phyloP scores from a whole-genome alignment of 2,329 filamentous ascomycete species.

The Albifimbria verrucaria region DNA sequence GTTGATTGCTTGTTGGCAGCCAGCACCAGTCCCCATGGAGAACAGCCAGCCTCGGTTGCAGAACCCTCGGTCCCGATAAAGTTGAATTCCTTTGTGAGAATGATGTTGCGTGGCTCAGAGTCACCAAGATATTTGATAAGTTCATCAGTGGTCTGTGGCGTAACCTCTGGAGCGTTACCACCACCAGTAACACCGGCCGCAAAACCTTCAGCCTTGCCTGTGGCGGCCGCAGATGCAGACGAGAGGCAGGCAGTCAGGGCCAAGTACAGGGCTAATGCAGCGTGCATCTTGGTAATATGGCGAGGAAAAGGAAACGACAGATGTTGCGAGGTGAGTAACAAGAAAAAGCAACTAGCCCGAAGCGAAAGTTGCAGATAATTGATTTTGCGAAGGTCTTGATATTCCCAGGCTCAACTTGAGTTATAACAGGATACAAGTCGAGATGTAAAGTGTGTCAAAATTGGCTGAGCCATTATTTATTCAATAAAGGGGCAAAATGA shows the following conservation, averaged over 20 bases:
- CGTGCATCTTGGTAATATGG: neutral
- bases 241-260: neutral
- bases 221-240: neutral
- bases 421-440: no score
- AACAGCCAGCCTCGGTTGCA: slow-evolving; percentile 12
- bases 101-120: slow-evolving; percentile 25
- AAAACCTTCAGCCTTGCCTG: slow-evolving; percentile 12
- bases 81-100: slow-evolving; percentile 25
- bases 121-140: slow-evolving; percentile 8
- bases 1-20: slow-evolving; percentile 14
- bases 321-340: no score
- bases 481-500: no score
- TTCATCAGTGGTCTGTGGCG: slow-evolving; percentile 40
- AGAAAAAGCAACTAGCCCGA: no score
- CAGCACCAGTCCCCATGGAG: slow-evolving; percentile 11
- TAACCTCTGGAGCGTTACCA: slow-evolving; percentile 37
- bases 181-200: slow-evolving; percentile 42
- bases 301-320: no score
- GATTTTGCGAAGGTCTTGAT: no score
- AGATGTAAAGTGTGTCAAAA: no score
- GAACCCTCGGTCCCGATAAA: slow-evolving; percentile 15
- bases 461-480: no score
- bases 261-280: neutral
- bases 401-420: no score
- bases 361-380: no score